Evolutionary conservation across 768 basidiomycete species (phyloP).

Genomic region (Tricholoma saponaceum): DNA sequence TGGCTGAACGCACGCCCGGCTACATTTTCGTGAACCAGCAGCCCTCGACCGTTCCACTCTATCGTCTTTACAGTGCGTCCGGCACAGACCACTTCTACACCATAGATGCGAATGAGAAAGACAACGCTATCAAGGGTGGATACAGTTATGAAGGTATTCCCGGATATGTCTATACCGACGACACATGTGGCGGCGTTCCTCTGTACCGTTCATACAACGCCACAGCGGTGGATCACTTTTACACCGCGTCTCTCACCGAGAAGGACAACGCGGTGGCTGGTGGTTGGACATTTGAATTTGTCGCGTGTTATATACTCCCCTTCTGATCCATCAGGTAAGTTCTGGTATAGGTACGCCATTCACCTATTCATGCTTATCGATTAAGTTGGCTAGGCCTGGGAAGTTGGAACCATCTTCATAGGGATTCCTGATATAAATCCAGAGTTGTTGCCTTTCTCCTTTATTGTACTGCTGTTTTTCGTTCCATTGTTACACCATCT

Average conservation of each 20-base stretch:
- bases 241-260: conserved; percentile 15
- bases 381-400: too few relatives aligned
- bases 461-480: too few relatives aligned
- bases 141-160: conserved; percentile 15
- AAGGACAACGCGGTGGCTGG: conserved; percentile 16
- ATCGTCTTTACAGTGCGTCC: conserved; percentile 13
- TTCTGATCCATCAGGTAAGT: background rate
- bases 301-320: conserved; percentile 13
- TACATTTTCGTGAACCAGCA: conserved; percentile 11
- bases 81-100: conserved; percentile 16
- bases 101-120: conserved; percentile 8
- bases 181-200: conserved; percentile 11
- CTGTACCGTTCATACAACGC: conserved; percentile 14
- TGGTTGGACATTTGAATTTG: conserved; percentile 16
- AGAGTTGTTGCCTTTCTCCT: too few relatives aligned
- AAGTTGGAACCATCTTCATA: too few relatives aligned
- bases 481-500: too few relatives aligned
- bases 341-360: too few relatives aligned
- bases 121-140: conserved; percentile 10
- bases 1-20: conserved; percentile 14
- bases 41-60: conserved; percentile 17
- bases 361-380: too few relatives aligned
- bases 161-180: conserved; percentile 15
- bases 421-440: too few relatives aligned
- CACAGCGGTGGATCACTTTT: conserved; percentile 15